Evolutionary conservation across 768 basidiomycete species (phyloP).

Genomic region (Leccinum ochraceum): DNA sequence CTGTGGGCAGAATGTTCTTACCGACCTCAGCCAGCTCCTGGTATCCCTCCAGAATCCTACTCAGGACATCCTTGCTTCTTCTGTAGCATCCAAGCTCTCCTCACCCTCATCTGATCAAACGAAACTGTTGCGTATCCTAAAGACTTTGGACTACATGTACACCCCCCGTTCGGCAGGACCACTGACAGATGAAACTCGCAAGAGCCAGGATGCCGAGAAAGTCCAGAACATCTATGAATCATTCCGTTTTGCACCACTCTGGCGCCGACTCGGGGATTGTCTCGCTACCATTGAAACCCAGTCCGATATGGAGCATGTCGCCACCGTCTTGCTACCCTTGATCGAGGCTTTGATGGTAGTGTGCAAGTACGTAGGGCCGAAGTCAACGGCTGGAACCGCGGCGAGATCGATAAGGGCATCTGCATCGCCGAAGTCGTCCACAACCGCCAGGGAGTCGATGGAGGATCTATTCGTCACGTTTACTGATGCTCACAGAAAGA

Average conservation of each 20-base stretch:
- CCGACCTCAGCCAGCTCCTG: slow-evolving; percentile 78
- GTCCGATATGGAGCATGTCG: slow-evolving; percentile 81
- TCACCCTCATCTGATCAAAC: slow-evolving; percentile 93
- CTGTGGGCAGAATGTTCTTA: slow-evolving; percentile 72
- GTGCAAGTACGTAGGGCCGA: slow-evolving; percentile 88
- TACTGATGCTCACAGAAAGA: slow-evolving; percentile 90
- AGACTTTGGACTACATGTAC: slow-evolving; percentile 98
- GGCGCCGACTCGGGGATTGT: slow-evolving; percentile 90
- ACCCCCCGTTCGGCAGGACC: slow-evolving; percentile 54
- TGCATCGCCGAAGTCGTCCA: slow-evolving; percentile 67
- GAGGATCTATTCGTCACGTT: slow-evolving; percentile 92
- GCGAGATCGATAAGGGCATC: slow-evolving; percentile 60
- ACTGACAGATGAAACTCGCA: slow-evolving; percentile 37
- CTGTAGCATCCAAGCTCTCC: slow-evolving; percentile 87
- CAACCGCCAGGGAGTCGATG: slow-evolving; percentile 73
- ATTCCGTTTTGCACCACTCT: slow-evolving; percentile 87
- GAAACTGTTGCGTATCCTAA: slow-evolving; percentile 92
- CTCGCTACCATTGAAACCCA: slow-evolving; percentile 80
- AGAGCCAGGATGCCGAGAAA: slow-evolving; percentile 67
- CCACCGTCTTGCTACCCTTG: slow-evolving; percentile 88
- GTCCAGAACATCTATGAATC: slow-evolving; percentile 88
- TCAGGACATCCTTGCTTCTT: slow-evolving; percentile 58
- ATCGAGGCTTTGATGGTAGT: slow-evolving; percentile 99
- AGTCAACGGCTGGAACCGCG: slow-evolving; percentile 44
- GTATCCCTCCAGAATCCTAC: slow-evolving; percentile 57